Base-by-base conservation (phyloP, 768 basidiomycete genomes). In the Mycena haematopus region DNA sequence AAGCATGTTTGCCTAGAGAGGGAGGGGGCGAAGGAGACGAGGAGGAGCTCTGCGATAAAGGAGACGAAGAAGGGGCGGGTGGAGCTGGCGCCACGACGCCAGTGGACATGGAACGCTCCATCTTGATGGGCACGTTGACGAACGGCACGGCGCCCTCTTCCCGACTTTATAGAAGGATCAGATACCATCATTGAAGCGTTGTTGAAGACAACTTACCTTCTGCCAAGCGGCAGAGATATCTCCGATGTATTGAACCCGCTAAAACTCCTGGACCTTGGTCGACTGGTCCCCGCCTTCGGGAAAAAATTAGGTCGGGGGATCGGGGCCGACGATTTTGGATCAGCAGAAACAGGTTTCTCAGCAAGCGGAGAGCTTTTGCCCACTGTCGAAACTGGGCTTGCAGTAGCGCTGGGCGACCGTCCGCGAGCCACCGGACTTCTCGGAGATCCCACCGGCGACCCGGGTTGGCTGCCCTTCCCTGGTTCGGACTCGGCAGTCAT, bases 211-310 rank as follows among this genome's bases (percentile, higher is more conserved):
- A 56, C 70, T 51, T 56, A 79, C 78, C 76, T 77, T 54, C 51
- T 64, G 49, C 46, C 72, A 71, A 9, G 73, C 36, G 71, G 74
- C 36, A 72, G 45, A 17, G 71, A 65, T 1, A 74, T 69, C 55
- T 81, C 77, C 6, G 73, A 67, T 5, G 80, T 77, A 53, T 85
- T 83, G 73, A 92, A 88, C 3, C 85, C 88, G 10, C 91, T 92
- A 70, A 93, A 93, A 65, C 91, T 92, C 68, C 90, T 76, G 22
- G 90, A 92, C 52, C 91, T 73, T 6, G 92, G 92, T 6, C 92
- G 76, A 10, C 77, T 68, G 3, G 78, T 78, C 8, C 80, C 78
- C 10, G 77, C 78, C 58, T 81, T 81, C 0, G 91, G 90, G 59
- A 85, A 79, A 69, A 92, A 91, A 50, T 89, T 87, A 0, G 88